Percentiles rank a stretch among this genome's conserved stretches.
These are phyloP conservation scores for Lindgomyces ingoldianus DNA, from an alignment of 495 filamentous ascomycete genomes.

Conservation along the genomic window DNA sequence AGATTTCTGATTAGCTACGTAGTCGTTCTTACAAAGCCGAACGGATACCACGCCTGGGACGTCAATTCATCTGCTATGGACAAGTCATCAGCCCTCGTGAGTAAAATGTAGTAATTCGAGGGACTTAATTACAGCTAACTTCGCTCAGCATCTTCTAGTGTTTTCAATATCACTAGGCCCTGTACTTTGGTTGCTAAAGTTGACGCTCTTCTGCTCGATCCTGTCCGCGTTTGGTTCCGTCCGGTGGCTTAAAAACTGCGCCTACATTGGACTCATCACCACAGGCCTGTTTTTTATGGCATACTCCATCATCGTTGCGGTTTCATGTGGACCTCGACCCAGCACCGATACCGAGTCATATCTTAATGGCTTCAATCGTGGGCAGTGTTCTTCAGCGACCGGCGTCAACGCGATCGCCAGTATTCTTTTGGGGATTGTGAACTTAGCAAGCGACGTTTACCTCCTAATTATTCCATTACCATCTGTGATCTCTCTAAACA, in stretches of 20 bases:
- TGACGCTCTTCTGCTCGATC: slow-evolving; percentile 22
- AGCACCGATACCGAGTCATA: slow-evolving; percentile 16
- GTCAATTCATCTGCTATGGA: not conserved
- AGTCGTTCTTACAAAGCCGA: slow-evolving; percentile 14
- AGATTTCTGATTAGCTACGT: not conserved
- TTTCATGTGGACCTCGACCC: slow-evolving; percentile 25
- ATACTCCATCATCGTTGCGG: slow-evolving; percentile 23
- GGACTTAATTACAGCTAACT: not conserved
- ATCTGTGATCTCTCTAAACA: not conserved
- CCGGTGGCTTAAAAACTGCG: slow-evolving; percentile 26
- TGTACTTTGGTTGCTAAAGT: slow-evolving; percentile 24
- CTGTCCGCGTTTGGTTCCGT: slow-evolving; percentile 8
- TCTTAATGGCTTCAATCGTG: slow-evolving; percentile 13
- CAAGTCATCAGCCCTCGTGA: slow-evolving; percentile 5
- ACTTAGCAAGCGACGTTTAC: slow-evolving; percentile 12
- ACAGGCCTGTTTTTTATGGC: slow-evolving; percentile 15
- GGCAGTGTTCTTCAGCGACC: slow-evolving; percentile 8
- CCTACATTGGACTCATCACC: slow-evolving; percentile 18
- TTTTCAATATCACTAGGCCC: slow-evolving; percentile 21
- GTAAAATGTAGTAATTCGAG: not conserved
- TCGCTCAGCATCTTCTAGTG: slow-evolving; percentile 4
- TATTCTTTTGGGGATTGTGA: slow-evolving; percentile 14
- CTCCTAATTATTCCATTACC: slow-evolving; percentile 9
- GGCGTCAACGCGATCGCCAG: slow-evolving; percentile 15
- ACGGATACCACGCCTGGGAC: slow-evolving; percentile 29